These are phyloP conservation scores for Ogataea ganodermae DNA, from an alignment of 805 yeast species.

Conservation along the genomic window DNA sequence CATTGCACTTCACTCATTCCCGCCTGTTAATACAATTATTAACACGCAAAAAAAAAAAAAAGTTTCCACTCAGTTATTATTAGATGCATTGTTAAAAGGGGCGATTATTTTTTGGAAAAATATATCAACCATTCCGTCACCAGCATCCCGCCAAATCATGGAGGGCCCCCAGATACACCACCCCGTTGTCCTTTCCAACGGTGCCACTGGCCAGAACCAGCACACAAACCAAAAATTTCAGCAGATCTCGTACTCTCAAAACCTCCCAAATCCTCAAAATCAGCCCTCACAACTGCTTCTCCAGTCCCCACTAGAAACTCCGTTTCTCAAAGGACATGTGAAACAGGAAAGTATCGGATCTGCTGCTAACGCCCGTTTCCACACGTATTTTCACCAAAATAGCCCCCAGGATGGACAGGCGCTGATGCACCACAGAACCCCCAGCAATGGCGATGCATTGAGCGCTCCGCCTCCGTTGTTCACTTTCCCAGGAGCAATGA, in stretches of 20 bases:
- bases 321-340: constrained; percentile 10
- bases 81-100: constrained; percentile 1
- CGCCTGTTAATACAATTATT: background rate
- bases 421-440: constrained; percentile 7
- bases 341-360: constrained; percentile 17
- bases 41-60: constrained; percentile 1
- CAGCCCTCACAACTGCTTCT: constrained; percentile 6
- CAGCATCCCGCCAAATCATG: constrained; percentile 7
- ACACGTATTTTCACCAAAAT: constrained; percentile 8
- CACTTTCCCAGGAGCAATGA: constrained; percentile 8
- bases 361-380: constrained; percentile 9
- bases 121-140: background rate
- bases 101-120: background rate
- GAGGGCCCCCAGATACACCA: constrained; percentile 20
- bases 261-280: constrained; percentile 1
- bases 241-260: background rate
- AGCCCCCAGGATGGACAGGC: constrained; percentile 7
- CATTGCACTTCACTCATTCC: constrained; percentile 1
- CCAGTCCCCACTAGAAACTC: constrained; percentile 12
- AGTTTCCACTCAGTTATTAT: background rate
- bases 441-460: constrained; percentile 7
- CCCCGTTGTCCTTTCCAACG: background rate
- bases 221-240: constrained; percentile 1
- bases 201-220: background rate
- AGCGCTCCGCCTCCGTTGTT: constrained; percentile 12